Evolutionary conservation across 805 yeast genomes (phyloP), one percentile per base, ranked within the genome.

Genomic region (Candida argentea): DNA sequence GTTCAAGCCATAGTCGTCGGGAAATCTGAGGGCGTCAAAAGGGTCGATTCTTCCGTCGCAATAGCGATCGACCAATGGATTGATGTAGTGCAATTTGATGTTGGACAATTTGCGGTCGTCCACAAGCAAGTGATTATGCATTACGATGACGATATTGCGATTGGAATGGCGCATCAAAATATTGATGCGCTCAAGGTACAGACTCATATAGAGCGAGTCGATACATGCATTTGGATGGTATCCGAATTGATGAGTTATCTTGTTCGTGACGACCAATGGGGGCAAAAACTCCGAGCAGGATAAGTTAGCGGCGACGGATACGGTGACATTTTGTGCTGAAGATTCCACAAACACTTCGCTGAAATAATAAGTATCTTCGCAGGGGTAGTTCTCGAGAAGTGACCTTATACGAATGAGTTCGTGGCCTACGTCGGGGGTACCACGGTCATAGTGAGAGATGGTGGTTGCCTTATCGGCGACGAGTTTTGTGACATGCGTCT

Each of bases 271-370:
- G 4, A 48, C 36, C 16, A 44, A 27, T 1, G 55, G 55, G n/a
- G 37, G 32, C 11, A 43, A 36, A 15, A 50, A 42, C 18, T 42
- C 37, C 5, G 44, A 25, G 11, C 46, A 48, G 7, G 33, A 24
- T 5, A 43, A 28, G 32, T 49, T 52, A 3, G 48, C 48, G 6
- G 42, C 38, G 1, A 49, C 10, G 0, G 52, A 39, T 5, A 51
- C 13, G 5, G 52, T 38, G 7, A 46, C 33, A 5, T 34, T 33
- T 13, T 31, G 26, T 6, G 29, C 31, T 2, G 33, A 33, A 3
- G 36, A 16, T 20, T 41, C 38, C n/a, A 49, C 19, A 10, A 43
- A 37, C 13, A 48, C 20, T 22, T 48, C 52, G 16, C 37, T 38
- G 28, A 48, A 44, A 25, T 40, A 42, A 30, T 42, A 51, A 3